A percentile compares a stretch with the other conserved stretches of the same genome.
phyloP scores from a whole-genome alignment of 257 asterid species.

The Rehmannia glutinosa region DNA sequence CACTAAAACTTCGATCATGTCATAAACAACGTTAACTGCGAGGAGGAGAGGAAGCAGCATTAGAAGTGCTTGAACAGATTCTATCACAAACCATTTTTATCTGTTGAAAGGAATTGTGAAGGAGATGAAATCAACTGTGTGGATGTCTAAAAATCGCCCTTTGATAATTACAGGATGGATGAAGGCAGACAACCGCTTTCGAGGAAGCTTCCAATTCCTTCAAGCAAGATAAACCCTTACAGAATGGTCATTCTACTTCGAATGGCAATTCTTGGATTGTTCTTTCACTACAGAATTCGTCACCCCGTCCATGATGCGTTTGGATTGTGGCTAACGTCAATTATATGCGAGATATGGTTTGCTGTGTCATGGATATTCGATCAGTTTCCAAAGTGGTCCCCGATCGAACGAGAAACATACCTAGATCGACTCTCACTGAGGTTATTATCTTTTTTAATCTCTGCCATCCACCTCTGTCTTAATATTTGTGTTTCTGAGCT shows the following conservation, averaged over 20 bases:
- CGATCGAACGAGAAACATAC: constrained; percentile 72
- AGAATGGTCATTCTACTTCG: constrained; percentile 69
- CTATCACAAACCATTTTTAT: too few relatives aligned
- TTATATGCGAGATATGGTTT: constrained; percentile 88
- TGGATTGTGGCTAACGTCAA: constrained; percentile 77
- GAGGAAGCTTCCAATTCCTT: constrained; percentile 70
- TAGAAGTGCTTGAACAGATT: too few relatives aligned
- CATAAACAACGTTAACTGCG: too few relatives aligned
- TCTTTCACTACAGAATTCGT: constrained; percentile 72
- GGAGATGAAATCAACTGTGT: too few relatives aligned
- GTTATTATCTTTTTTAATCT: constrained; percentile 19
- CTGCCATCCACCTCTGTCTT: neutral
- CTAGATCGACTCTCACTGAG: constrained; percentile 74
- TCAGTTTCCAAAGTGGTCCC: constrained; percentile 83
- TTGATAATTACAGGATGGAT: constrained; percentile 60
- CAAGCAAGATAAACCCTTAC: constrained; percentile 84
- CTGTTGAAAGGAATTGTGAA: too few relatives aligned
- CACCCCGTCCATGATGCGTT: constrained; percentile 74
- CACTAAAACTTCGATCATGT: too few relatives aligned
- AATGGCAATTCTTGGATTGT: constrained; percentile 53
- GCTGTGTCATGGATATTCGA: constrained; percentile 87
- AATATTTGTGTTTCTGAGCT: constrained; percentile 1
- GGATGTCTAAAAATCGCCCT: too few relatives aligned
- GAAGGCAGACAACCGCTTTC: constrained; percentile 94
- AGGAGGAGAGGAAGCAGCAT: too few relatives aligned